phyloP scores from a whole-genome alignment of 495 filamentous ascomycete species.

The Trichoderma asperelloides region DNA sequence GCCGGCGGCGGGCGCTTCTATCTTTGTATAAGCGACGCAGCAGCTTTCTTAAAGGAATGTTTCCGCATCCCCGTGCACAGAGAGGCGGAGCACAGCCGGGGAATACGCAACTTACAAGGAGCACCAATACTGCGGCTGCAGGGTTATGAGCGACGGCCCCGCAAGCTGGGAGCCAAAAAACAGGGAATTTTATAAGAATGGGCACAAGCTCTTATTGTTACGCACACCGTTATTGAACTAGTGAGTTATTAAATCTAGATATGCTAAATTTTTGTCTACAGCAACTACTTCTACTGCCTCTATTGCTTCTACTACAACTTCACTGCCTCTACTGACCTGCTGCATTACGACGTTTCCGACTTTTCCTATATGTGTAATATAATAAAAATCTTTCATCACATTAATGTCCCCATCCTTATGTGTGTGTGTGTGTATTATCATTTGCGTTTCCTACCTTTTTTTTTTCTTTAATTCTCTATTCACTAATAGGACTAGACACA shows the following conservation, averaged over 20 bases:
- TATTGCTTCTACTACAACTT: no score
- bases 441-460: no score
- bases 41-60: background rate
- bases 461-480: background rate
- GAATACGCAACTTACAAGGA: background rate
- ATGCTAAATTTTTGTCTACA: no score
- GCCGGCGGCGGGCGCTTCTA: background rate
- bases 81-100: background rate
- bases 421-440: no score
- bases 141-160: background rate
- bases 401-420: no score
- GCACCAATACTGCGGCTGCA: background rate
- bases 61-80: background rate
- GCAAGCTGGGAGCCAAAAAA: background rate
- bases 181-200: no score
- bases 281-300: no score
- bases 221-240: background rate
- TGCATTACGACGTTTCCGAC: no score
- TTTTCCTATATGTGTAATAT: no score
- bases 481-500: background rate
- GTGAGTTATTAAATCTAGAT: background rate
- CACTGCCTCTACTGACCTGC: no score
- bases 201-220: no score
- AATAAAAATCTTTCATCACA: no score
- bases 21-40: slow-evolving; percentile 2